phyloP scores from a whole-genome alignment of 2,329 filamentous ascomycete genomes.

The Pleurostoma richardsiae region DNA sequence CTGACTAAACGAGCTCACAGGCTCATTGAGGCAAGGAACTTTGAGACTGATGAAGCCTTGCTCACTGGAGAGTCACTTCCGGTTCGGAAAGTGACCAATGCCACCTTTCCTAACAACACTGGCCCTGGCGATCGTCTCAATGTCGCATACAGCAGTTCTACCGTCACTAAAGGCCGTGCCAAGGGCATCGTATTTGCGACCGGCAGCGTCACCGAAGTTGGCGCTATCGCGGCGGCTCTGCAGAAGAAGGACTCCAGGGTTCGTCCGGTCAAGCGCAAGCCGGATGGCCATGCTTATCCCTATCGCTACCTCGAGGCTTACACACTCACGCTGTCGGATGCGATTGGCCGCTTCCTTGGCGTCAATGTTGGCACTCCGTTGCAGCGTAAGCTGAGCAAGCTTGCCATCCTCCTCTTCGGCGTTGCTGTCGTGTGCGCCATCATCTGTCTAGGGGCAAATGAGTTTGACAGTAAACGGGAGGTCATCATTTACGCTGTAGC shows the following conservation, averaged over 20 bases:
- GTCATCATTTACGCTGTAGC: conserved; percentile 61
- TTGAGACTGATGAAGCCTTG: conserved; percentile 56
- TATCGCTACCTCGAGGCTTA: conserved; percentile 35
- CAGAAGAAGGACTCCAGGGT: conserved; percentile 43
- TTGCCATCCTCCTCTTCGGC: conserved; percentile 57
- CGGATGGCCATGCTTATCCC: conserved; percentile 41
- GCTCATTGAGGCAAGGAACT: conserved; percentile 45
- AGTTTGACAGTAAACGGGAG: conserved; percentile 42
- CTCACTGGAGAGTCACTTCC: conserved; percentile 60
- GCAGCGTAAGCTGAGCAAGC: conserved; percentile 60
- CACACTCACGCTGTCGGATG: conserved; percentile 42
- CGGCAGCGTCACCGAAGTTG: conserved; percentile 57
- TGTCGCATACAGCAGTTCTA: conserved; percentile 56
- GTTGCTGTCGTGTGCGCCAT: conserved; percentile 61
- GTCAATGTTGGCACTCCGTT: conserved; percentile 62
- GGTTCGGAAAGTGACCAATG: conserved; percentile 45
- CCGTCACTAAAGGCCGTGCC: conserved; percentile 56
- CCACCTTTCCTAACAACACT: conserved; percentile 43
- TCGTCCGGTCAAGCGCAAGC: conserved; percentile 38
- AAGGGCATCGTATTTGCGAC: conserved; percentile 55
- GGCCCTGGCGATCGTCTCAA: conserved; percentile 58
- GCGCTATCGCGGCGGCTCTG: conserved; percentile 57
- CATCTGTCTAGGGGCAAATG: conserved; percentile 58
- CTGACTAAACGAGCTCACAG: no score
- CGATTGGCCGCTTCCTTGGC: conserved; percentile 56